Conservation (phyloP, 2,329 filamentous ascomycete species). For the Juglanconis sp. region DNA sequence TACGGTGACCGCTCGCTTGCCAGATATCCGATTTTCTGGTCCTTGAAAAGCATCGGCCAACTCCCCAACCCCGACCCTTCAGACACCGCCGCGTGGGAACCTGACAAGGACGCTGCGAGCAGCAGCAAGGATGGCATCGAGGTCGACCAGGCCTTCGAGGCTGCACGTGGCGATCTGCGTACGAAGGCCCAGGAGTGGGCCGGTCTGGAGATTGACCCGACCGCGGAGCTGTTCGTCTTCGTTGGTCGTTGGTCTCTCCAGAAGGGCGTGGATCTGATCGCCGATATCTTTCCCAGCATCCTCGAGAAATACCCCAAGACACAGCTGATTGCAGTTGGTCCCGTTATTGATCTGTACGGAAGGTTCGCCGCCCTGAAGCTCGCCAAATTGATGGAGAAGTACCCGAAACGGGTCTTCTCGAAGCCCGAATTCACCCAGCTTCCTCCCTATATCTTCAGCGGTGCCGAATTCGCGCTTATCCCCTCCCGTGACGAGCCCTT, state of each 20-base stretch:
- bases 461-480: constrained; percentile 66
- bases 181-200: constrained; percentile 67
- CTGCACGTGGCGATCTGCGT: constrained; percentile 49
- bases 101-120: constrained; percentile 43
- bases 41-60: constrained; percentile 58
- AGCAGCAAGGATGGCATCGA: constrained; percentile 45
- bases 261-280: constrained; percentile 66
- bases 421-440: constrained; percentile 66
- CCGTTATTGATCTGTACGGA: constrained; percentile 64
- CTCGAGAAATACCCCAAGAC: constrained; percentile 56
- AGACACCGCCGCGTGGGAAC: constrained; percentile 57
- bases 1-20: constrained; percentile 65
- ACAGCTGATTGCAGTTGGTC: constrained; percentile 61
- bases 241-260: constrained; percentile 69
- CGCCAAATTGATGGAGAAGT: constrained; percentile 60
- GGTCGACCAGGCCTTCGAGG: constrained; percentile 54
- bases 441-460: constrained; percentile 64
- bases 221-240: constrained; percentile 66
- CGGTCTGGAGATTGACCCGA: constrained; percentile 57
- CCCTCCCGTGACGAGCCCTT: constrained; percentile 69
- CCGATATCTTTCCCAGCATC: constrained; percentile 61
- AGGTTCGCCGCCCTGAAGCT: constrained; percentile 65
- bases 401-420: constrained; percentile 63
- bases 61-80: constrained; percentile 64
- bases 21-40: constrained; percentile 68